Evolutionary conservation across 176 grass and related monocot genomes (phyloP).

Genomic region (Thinopyrum elongatum): DNA sequence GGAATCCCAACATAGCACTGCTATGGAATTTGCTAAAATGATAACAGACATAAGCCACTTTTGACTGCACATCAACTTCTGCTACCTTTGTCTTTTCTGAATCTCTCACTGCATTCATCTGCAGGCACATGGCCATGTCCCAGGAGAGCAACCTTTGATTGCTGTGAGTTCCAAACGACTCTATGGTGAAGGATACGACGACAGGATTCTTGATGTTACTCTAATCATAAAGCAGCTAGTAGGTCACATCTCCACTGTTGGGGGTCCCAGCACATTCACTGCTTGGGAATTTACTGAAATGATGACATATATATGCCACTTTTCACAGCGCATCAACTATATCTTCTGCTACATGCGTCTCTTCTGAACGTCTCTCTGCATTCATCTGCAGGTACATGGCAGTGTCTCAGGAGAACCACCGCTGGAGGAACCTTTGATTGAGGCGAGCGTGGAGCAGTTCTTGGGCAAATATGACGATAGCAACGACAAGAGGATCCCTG

Average conservation of each 20-base stretch:
- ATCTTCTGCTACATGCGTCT: neutral
- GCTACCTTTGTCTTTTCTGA: neutral
- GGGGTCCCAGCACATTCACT: conserved; percentile 86
- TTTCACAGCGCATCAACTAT: neutral
- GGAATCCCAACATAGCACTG: conserved; percentile 89
- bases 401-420: conserved; percentile 61
- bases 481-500: too few species aligned
- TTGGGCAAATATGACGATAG: conserved; percentile 58
- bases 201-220: too few species aligned
- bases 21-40: conserved; percentile 79
- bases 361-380: neutral
- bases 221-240: too few species aligned
- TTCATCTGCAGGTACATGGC: conserved; percentile 60
- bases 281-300: conserved; percentile 83
- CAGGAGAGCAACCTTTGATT: conserved; percentile 68
- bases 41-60: conserved; percentile 62
- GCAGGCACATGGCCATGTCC: conserved; percentile 75
- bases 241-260: conserved; percentile 86
- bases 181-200: conserved; percentile 75
- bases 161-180: conserved; percentile 77
- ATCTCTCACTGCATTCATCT: neutral
- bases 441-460: conserved; percentile 74
- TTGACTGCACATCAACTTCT: neutral
- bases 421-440: conserved; percentile 43
- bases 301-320: conserved; percentile 60